A percentile compares a stretch with the other conserved stretches of the same genome.
Conservation (phyloP, 306 rosid genomes). For the Fragaria vesca region DNA sequence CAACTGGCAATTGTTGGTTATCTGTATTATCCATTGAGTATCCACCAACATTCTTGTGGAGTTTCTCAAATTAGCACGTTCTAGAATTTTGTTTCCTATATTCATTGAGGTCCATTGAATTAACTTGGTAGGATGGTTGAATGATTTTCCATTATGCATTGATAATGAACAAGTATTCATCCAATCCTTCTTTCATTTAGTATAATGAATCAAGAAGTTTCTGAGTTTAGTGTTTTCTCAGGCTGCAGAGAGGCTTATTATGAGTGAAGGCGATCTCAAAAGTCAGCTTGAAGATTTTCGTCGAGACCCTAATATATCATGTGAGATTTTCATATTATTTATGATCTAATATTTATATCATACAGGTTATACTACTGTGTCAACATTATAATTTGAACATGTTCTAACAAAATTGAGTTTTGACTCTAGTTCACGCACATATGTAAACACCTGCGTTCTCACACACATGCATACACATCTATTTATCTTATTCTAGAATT, state of each 20-base stretch:
- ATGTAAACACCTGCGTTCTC: background rate
- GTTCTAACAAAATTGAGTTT: background rate
- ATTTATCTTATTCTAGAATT: background rate
- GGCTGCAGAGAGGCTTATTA: conserved; percentile 93
- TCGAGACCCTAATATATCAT: conserved; percentile 65
- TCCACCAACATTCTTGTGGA: background rate
- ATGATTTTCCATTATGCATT: background rate
- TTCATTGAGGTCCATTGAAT: background rate
- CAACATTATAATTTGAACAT: background rate
- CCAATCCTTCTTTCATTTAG: background rate
- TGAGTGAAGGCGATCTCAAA: conserved; percentile 73
- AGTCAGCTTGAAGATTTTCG: conserved; percentile 65
- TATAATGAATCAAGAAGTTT: conserved; percentile 8
- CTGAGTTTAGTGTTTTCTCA: conserved; percentile 28
- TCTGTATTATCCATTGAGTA: background rate
- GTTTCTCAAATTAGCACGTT: background rate
- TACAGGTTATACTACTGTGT: background rate
- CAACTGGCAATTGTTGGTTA: background rate
- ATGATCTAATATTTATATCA: background rate
- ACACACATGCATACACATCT: background rate
- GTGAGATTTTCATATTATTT: conserved; percentile 47
- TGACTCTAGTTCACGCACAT: background rate
- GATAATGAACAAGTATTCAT: background rate
- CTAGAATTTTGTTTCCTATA: background rate
- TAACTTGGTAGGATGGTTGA: background rate